Evolutionary conservation across 768 basidiomycete species (phyloP).

Genomic region (Megacollybia marginata): DNA sequence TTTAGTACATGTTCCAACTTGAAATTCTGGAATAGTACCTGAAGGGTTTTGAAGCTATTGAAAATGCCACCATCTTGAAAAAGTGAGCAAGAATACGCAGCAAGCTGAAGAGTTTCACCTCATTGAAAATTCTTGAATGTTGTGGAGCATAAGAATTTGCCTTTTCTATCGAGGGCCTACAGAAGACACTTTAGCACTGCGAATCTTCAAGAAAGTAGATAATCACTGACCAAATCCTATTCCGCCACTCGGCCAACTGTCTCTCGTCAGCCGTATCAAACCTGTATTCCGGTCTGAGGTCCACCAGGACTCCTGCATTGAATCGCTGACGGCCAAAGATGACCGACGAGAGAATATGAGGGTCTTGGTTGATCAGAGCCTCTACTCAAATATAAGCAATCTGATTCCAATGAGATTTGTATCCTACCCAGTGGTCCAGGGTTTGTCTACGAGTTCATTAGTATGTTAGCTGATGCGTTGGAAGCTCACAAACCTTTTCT

Average conservation of each 20-base stretch:
- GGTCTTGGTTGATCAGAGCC: conserved; percentile 22
- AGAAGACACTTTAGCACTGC: background rate
- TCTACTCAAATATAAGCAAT: conserved; percentile 17
- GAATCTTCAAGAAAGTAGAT: background rate
- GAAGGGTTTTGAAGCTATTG: conserved; percentile 29
- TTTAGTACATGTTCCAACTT: background rate
- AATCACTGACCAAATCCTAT: conserved; percentile 1
- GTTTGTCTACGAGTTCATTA: conserved; percentile 21
- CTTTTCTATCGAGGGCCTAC: conserved; percentile 31
- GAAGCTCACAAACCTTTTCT: too few relatives aligned
- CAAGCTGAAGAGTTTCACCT: conserved; percentile 16
- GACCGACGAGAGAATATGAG: conserved; percentile 16
- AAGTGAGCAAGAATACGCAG: background rate
- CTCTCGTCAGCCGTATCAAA: background rate
- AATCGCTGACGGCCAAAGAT: conserved; percentile 29
- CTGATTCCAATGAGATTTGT: background rate
- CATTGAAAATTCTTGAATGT: conserved; percentile 38
- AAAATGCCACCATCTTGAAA: conserved; percentile 32
- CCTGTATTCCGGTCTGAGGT: conserved; percentile 13
- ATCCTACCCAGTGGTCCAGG: conserved; percentile 25
- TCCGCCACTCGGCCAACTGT: background rate
- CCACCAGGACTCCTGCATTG: conserved; percentile 25
- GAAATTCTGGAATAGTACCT: conserved; percentile 18
- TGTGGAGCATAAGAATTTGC: conserved; percentile 31
- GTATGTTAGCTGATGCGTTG: too few relatives aligned